These are phyloP conservation scores for Talinum fruticosum DNA, from an alignment of 148 eudicot genomes.

Conservation along the genomic window DNA sequence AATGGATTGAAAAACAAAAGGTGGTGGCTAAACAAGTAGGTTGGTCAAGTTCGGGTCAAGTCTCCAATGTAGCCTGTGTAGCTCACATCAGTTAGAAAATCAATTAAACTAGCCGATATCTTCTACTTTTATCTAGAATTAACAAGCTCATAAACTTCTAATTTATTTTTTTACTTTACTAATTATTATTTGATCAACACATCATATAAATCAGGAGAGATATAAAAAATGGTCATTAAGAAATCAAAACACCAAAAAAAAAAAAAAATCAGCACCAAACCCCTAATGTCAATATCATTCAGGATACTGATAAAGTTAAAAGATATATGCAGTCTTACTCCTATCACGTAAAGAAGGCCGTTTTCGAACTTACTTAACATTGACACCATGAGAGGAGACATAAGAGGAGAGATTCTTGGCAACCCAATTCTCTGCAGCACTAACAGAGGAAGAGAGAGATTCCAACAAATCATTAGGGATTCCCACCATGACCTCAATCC, in stretches of 20 bases:
- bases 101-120: background rate
- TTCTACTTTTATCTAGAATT: background rate
- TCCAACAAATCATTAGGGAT: conserved; percentile 76
- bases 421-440: conserved; percentile 81
- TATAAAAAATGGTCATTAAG: background rate
- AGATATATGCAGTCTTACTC: background rate
- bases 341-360: background rate
- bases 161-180: background rate
- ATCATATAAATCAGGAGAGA: background rate
- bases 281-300: background rate
- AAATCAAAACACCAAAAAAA: too few relatives aligned
- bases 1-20: background rate
- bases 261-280: background rate
- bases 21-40: background rate
- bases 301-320: too few relatives aligned
- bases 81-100: too few relatives aligned
- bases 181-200: background rate
- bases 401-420: conserved; percentile 59
- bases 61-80: too few relatives aligned
- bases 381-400: conserved; percentile 58
- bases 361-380: conserved; percentile 41
- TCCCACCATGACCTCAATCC: conserved; percentile 79
- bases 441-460: conserved; percentile 38
- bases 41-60: too few relatives aligned
- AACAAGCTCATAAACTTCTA: background rate